These are phyloP conservation scores for Phaffomyces antillensis DNA, from an alignment of 805 yeast species.

Conservation along the genomic window DNA sequence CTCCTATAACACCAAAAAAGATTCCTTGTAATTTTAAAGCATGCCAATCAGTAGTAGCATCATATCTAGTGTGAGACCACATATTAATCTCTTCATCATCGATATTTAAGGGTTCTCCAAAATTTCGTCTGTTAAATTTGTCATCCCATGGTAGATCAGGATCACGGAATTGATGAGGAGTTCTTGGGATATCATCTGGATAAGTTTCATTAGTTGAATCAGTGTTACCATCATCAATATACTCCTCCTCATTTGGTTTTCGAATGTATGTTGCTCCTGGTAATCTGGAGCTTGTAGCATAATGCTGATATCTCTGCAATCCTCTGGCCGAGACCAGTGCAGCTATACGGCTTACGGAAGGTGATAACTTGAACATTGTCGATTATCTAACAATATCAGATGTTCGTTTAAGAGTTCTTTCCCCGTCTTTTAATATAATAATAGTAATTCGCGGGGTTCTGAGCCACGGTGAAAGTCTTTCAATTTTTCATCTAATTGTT, in stretches of 20 bases:
- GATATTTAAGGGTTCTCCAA: conserved; percentile 62
- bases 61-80: conserved; percentile 81
- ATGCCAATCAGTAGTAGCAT: conserved; percentile 47
- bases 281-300: background rate
- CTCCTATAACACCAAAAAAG: conserved; percentile 45
- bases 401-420: too few relatives aligned
- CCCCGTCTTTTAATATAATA: too few relatives aligned
- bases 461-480: too few relatives aligned
- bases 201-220: conserved; percentile 26
- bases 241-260: background rate
- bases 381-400: too few relatives aligned
- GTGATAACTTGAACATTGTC: background rate
- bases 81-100: conserved; percentile 70
- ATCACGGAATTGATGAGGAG: conserved; percentile 56
- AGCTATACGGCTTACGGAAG: background rate
- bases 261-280: background rate
- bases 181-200: conserved; percentile 44
- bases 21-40: conserved; percentile 54
- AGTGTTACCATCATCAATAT: conserved; percentile 2
- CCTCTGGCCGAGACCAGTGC: background rate
- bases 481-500: too few relatives aligned
- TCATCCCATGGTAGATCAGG: conserved; percentile 75
- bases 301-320: background rate
- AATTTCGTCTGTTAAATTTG: conserved; percentile 73
- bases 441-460: too few relatives aligned